phyloP scores from a whole-genome alignment of 768 basidiomycete genomes.

The Boletus rubescentipes region DNA sequence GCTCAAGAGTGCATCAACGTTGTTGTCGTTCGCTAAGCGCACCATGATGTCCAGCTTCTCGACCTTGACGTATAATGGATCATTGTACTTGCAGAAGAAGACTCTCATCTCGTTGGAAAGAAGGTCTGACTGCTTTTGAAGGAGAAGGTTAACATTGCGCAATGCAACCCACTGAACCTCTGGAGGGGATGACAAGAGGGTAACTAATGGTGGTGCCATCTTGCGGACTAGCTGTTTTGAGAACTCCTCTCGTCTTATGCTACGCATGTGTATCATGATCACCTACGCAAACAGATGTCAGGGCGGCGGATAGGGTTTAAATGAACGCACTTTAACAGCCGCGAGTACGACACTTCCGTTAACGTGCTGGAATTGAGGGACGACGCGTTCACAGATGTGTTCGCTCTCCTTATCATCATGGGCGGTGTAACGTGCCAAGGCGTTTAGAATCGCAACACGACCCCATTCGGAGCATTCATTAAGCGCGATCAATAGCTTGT shows the following conservation, averaged over 20 bases:
- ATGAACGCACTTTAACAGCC: slow-evolving; percentile 75
- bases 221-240: slow-evolving; percentile 85
- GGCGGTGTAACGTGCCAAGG: slow-evolving; percentile 79
- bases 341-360: slow-evolving; percentile 97
- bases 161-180: slow-evolving; percentile 99
- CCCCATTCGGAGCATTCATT: slow-evolving; percentile 99
- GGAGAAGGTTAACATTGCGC: slow-evolving; percentile 92
- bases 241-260: slow-evolving; percentile 78
- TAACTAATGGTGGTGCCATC: slow-evolving; percentile 97
- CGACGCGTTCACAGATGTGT: slow-evolving; percentile 97
- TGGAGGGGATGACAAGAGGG: slow-evolving; percentile 91
- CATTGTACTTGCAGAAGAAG: slow-evolving; percentile 99
- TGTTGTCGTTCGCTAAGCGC: slow-evolving; percentile 83
- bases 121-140: slow-evolving; percentile 90
- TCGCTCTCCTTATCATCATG: slow-evolving; percentile 94
- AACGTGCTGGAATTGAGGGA: slow-evolving; percentile 97
- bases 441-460: slow-evolving; percentile 87
- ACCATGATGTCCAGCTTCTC: slow-evolving; percentile 99
- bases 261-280: slow-evolving; percentile 95
- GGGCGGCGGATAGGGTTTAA: not conserved
- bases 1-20: slow-evolving; percentile 91
- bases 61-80: slow-evolving; percentile 97
- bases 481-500: slow-evolving; percentile 89
- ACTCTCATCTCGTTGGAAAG: slow-evolving; percentile 97
- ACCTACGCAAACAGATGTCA: slow-evolving; percentile 49